These are phyloP conservation scores for Aspergillus tanneri DNA, from an alignment of 2,329 filamentous ascomycete species.

Conservation along the genomic window DNA sequence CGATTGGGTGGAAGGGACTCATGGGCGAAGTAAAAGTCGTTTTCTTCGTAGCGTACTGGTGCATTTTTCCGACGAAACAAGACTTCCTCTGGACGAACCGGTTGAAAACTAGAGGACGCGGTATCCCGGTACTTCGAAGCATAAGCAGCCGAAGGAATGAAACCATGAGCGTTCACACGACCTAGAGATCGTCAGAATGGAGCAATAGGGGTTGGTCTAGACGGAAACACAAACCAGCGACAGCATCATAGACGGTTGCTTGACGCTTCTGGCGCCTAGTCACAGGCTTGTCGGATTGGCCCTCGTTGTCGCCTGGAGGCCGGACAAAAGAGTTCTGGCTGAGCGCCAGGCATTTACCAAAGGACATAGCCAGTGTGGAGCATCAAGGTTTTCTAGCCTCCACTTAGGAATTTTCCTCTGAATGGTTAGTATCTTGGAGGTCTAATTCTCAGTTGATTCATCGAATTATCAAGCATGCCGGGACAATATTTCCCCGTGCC, in stretches of 20 bases:
- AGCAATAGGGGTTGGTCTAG: too few species aligned
- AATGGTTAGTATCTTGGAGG: too few species aligned
- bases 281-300: constrained; percentile 1
- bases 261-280: constrained; percentile 31
- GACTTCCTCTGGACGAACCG: constrained; percentile 58
- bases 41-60: constrained; percentile 53
- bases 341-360: constrained; percentile 20
- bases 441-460: background rate
- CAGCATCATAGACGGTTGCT: constrained; percentile 58
- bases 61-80: constrained; percentile 55
- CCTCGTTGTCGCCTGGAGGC: constrained; percentile 14
- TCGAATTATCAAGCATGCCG: background rate
- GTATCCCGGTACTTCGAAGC: constrained; percentile 36
- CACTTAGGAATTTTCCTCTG: too few species aligned
- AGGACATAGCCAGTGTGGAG: constrained; percentile 19
- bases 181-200: constrained; percentile 35
- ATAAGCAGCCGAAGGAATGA: constrained; percentile 25
- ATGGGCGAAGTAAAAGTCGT: constrained; percentile 57
- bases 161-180: constrained; percentile 45
- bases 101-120: constrained; percentile 34
- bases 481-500: constrained; percentile 23
- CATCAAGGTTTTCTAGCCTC: background rate
- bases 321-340: constrained; percentile 21
- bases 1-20: constrained; percentile 41
- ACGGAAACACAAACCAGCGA: constrained; percentile 48